A percentile compares a stretch with the other conserved stretches of the same genome.
phyloP scores from a whole-genome alignment of 2,329 filamentous ascomycete genomes.

The Arthrobotrys musiformis region DNA sequence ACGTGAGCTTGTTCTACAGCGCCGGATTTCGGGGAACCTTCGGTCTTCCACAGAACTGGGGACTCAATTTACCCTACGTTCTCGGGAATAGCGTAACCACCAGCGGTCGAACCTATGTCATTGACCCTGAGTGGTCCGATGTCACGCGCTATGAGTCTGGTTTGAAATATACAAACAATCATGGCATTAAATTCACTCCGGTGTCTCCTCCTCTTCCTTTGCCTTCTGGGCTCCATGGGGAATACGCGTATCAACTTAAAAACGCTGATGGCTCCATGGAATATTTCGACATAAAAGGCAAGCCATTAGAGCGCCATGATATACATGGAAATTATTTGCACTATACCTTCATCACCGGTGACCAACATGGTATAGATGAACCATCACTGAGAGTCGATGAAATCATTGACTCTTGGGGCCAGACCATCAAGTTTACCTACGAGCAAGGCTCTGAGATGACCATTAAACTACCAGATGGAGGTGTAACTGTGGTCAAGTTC shows the following conservation, averaged over 20 bases:
- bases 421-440: neutral
- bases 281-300: neutral
- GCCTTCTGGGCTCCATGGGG: neutral
- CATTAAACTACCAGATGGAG: neutral
- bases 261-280: neutral
- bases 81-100: neutral
- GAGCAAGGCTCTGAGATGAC: neutral
- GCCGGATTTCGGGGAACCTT: neutral
- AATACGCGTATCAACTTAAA: neutral
- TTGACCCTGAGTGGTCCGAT: neutral
- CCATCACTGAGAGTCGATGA: too few relatives aligned
- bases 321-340: neutral
- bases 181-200: neutral
- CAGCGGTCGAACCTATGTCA: neutral
- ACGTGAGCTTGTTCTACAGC: neutral
- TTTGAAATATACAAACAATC: conserved; percentile 2
- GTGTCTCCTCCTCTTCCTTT: neutral
- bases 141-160: neutral
- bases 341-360: neutral
- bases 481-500: neutral
- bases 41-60: neutral
- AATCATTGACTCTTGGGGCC: neutral
- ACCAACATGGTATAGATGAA: too few relatives aligned
- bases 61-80: neutral
- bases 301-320: neutral